Conservation (phyloP, 768 basidiomycete genomes). For the Termitomyces heimii region DNA sequence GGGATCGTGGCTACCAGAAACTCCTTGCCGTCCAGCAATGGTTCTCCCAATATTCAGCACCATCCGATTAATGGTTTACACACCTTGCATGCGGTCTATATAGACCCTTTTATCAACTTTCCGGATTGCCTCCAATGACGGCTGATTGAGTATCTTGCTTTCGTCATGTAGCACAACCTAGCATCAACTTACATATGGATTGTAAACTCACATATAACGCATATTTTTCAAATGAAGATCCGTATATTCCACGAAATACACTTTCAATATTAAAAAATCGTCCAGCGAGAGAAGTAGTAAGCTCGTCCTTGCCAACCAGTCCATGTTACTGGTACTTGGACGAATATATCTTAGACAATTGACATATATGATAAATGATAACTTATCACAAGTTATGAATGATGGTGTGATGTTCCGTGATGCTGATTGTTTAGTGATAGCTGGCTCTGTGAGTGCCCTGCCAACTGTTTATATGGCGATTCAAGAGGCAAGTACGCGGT, state of each 20-base stretch:
- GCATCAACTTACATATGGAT: not conserved
- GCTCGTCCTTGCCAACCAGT: conserved; percentile 2
- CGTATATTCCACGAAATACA: conserved; percentile 3
- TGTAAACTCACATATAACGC: not conserved
- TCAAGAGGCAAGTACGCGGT: conserved; percentile 27
- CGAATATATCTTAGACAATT: not conserved
- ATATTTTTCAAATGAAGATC: not conserved
- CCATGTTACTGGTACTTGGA: not conserved
- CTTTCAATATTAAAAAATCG: conserved; percentile 9
- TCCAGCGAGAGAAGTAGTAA: conserved; percentile 9
- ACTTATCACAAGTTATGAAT: not conserved
- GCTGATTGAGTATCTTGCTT: not conserved
- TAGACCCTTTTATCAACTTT: not conserved
- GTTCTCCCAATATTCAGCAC: conserved; percentile 16
- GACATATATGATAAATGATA: not conserved
- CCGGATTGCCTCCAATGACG: not conserved
- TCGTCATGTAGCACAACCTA: not conserved
- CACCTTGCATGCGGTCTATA: not conserved
- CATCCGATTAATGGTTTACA: not conserved
- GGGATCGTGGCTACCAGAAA: conserved; percentile 39
- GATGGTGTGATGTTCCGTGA: conserved; percentile 2
- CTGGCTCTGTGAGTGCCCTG: conserved; percentile 8
- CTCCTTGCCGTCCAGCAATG: conserved; percentile 35
- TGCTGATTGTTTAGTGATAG: conserved; percentile 6
- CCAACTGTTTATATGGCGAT: conserved; percentile 1